A percentile compares a stretch with the other conserved stretches of the same genome.
These are phyloP conservation scores for Ogataea corticis DNA, from an alignment of 805 yeast genomes.

Conservation along the genomic window DNA sequence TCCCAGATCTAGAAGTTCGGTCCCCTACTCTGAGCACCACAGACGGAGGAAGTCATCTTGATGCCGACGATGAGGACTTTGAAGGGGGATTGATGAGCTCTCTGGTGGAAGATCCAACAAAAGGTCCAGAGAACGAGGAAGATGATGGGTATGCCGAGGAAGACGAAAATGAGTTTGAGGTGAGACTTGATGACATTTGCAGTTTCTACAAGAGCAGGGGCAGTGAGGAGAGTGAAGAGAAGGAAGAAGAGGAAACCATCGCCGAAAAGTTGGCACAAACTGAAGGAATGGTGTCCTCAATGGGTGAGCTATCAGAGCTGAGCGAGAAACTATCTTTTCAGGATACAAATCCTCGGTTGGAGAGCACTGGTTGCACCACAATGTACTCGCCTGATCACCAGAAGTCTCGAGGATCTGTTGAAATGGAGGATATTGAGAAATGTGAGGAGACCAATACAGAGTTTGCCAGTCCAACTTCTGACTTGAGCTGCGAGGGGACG, in stretches of 20 bases:
- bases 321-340: conserved; percentile 5
- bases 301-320: conserved; percentile 4
- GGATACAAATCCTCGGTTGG: conserved; percentile 4
- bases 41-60: conserved; percentile 1
- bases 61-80: neutral
- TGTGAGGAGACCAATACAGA: neutral
- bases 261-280: neutral
- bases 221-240: neutral
- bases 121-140: conserved; percentile 5
- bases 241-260: conserved; percentile 1
- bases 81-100: conserved; percentile 18
- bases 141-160: neutral
- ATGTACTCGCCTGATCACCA: conserved; percentile 9
- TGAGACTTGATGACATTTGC: no score
- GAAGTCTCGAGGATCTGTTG: neutral
- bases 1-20: conserved; percentile 20
- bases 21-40: conserved; percentile 10
- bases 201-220: no score
- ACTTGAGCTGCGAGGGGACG: conserved; percentile 11
- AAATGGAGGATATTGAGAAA: neutral
- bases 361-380: conserved; percentile 14
- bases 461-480: conserved; percentile 5
- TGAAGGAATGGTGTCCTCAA: conserved; percentile 1
- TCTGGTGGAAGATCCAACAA: conserved; percentile 17
- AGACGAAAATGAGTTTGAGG: conserved; percentile 3